Evolutionary conservation across 495 filamentous ascomycete genomes (phyloP), one percentile per base, ranked within the genome.

Genomic region (Hyphodiscus hymeniophilus): DNA sequence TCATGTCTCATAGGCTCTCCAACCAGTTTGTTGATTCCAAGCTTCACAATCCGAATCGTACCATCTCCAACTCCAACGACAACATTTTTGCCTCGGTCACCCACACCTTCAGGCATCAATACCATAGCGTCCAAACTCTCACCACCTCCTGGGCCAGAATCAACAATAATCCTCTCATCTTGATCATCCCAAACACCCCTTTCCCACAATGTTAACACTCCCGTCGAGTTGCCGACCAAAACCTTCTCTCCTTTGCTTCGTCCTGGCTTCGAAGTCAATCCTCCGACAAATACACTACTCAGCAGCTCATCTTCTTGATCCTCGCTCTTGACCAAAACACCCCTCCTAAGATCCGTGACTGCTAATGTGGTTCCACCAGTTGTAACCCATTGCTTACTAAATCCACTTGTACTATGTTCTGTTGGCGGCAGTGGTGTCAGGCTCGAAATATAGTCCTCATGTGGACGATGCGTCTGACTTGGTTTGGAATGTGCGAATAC

Each of bases 271-370:
- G 71, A 65, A 1, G 73, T 70, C 53, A 80, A 65, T 26, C 90
- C 71, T 1, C 81, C 77, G 18, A 95, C 81, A 61, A 85, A 84
- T 6, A 77, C 68, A 1, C 84, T 85, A 61, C 82, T 85, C 12
- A 95, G 74, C 47, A 96, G 63, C 63, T 97, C 92, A 48, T 95
- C 92, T 52, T 89, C 92, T 58, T 96, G 89, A 58, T 95, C 86
- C 60, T 95, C 92, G 52, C 87, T 94, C 42, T 80, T 80, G 16
- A 89, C 81, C 10, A 96, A 64, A 1, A 94, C 85, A 4, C 87
- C 87, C 26, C 81, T 71, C 18, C 92, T 78, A 6, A 94, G 69
- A 66, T 98, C 92, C 1, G 88, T 91, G 30, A 95, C 80, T 7
- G 87, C 87, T 13, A 97, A 67, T 1, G 89, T 95, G 1, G 85